Evolutionary conservation across 148 eudicot species (phyloP).

Genomic region (Chenopodium berlandieri): DNA sequence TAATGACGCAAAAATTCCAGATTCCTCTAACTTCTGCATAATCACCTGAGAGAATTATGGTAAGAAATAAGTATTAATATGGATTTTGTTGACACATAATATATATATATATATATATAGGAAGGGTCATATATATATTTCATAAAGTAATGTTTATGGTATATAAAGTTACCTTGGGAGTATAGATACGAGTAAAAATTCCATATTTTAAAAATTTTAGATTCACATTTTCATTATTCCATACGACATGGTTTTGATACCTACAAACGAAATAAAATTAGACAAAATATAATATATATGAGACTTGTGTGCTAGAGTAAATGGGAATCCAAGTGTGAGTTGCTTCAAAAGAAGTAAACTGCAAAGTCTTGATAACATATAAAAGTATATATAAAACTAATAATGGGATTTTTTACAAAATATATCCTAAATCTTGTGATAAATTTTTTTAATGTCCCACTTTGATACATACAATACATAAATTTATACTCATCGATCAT

Average conservation of each 20-base stretch:
- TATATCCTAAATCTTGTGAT: no score
- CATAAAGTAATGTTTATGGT: neutral
- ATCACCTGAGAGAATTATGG: constrained; percentile 30
- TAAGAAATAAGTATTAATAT: neutral
- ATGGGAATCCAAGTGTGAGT: no score
- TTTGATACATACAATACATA: no score
- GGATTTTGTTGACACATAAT: neutral
- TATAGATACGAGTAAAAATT: constrained; percentile 48
- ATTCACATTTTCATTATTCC: constrained; percentile 39
- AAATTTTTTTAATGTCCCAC: no score
- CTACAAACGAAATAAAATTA: constrained; percentile 21
- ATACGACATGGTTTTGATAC: constrained; percentile 54
- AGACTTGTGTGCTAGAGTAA: no score
- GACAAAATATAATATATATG: no score
- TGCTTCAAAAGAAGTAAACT: no score
- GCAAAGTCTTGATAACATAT: no score
- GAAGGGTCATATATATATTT: neutral
- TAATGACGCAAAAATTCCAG: constrained; percentile 44
- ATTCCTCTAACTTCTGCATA: constrained; percentile 51
- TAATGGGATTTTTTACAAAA: no score
- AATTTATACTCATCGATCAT: no score
- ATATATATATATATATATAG: no score
- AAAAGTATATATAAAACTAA: no score
- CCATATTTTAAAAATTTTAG: constrained; percentile 40
- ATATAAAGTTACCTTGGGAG: constrained; percentile 50